Evolutionary conservation across 306 rosid species (phyloP).

Genomic region (Inga laurina): DNA sequence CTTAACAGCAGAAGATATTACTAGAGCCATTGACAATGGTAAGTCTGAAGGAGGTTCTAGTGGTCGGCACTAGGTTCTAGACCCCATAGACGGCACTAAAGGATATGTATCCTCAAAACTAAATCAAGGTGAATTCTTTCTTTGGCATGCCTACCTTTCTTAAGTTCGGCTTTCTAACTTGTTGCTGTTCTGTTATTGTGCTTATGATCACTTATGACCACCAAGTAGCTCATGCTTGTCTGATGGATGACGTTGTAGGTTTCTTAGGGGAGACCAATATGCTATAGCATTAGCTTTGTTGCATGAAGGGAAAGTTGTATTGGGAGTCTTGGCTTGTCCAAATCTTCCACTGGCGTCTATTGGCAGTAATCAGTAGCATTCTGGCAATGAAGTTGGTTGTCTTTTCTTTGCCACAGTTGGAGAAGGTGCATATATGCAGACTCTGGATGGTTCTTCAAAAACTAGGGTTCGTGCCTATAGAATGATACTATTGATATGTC

Average conservation of each 20-base stretch:
- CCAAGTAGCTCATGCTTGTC: too few species aligned
- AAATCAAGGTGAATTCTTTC: neutral
- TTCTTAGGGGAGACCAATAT: too few species aligned
- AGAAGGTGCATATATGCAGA: conserved; percentile 80
- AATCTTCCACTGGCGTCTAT: conserved; percentile 78
- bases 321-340: too few species aligned
- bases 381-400: conserved; percentile 63
- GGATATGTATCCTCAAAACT: conserved; percentile 53
- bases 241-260: too few species aligned
- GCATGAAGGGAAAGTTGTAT: too few species aligned
- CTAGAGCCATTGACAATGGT: conserved; percentile 81
- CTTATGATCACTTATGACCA: too few species aligned
- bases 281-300: too few species aligned
- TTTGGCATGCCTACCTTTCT: conserved; percentile 12
- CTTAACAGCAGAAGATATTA: conserved; percentile 69
- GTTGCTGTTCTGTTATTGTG: too few species aligned
- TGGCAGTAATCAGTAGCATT: conserved; percentile 45
- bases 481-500: conserved; percentile 16
- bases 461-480: conserved; percentile 53
- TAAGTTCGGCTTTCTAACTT: neutral
- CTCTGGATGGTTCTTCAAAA: conserved; percentile 66
- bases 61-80: conserved; percentile 96
- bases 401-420: conserved; percentile 87
- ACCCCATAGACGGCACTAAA: conserved; percentile 97
- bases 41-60: conserved; percentile 88